Evolutionary conservation across 2,329 filamentous ascomycete genomes (phyloP).

Genomic region (Arachnopeziza araneosa): DNA sequence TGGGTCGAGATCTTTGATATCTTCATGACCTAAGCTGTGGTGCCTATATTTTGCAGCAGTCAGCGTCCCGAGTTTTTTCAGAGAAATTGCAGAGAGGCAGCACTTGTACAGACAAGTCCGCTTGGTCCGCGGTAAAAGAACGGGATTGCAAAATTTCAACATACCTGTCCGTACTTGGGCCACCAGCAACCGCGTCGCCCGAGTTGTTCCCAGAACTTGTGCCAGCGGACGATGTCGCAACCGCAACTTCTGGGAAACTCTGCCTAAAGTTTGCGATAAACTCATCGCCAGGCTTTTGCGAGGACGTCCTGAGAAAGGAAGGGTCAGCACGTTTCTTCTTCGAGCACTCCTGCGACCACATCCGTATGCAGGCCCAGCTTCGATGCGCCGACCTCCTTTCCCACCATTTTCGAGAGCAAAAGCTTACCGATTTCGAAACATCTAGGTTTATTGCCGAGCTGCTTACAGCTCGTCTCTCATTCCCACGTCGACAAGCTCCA

Average conservation of each 20-base stretch:
- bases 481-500: too few relatives aligned
- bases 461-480: constrained; percentile 9
- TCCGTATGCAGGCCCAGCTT: not conserved
- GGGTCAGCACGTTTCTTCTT: constrained; percentile 3
- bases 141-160: constrained; percentile 1
- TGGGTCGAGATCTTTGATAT: constrained; percentile 70
- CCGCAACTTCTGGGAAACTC: constrained; percentile 69
- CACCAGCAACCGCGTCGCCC: constrained; percentile 21
- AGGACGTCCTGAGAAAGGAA: constrained; percentile 42
- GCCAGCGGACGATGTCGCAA: constrained; percentile 43
- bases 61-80: not conserved
- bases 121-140: not conserved
- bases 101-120: not conserved
- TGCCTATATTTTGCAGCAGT: constrained; percentile 12
- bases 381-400: not conserved
- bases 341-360: not conserved
- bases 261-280: constrained; percentile 80
- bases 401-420: constrained; percentile 10
- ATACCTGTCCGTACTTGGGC: constrained; percentile 26
- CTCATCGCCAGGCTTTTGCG: constrained; percentile 81
- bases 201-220: constrained; percentile 33
- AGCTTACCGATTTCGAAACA: constrained; percentile 35
- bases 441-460: constrained; percentile 18
- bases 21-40: constrained; percentile 26
- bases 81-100: not conserved